phyloP scores from a whole-genome alignment of 768 basidiomycete species.

The Xerocomellus chrysenteron region DNA sequence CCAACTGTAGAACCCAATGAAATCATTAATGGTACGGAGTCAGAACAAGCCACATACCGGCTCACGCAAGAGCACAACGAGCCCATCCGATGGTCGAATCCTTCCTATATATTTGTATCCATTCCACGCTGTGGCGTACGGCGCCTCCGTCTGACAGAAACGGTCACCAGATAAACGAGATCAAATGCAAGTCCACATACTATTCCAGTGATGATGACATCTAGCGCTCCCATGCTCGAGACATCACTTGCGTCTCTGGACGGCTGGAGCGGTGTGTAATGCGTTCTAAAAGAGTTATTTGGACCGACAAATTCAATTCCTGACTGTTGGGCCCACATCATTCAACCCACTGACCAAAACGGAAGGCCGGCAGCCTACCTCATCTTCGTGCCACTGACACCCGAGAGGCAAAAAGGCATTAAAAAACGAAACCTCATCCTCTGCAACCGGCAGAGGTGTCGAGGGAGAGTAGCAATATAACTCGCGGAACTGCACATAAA shows the following conservation, averaged over 20 bases:
- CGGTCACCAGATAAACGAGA: neutral
- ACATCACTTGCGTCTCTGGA: constrained; percentile 13
- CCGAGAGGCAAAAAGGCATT: constrained; percentile 50
- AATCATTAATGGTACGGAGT: neutral
- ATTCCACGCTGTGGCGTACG: constrained; percentile 55
- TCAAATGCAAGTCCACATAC: constrained; percentile 31
- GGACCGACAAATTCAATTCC: constrained; percentile 34
- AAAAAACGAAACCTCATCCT: constrained; percentile 35
- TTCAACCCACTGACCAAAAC: neutral
- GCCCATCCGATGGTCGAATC: constrained; percentile 57
- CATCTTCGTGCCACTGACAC: constrained; percentile 34
- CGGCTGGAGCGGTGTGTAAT: constrained; percentile 38
- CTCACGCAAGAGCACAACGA: constrained; percentile 52
- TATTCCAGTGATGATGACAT: constrained; percentile 54
- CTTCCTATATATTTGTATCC: constrained; percentile 55
- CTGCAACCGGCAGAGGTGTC: constrained; percentile 34
- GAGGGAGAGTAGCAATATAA: constrained; percentile 41
- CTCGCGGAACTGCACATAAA: constrained; percentile 50
- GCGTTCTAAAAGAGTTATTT: constrained; percentile 35
- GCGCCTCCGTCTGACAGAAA: constrained; percentile 43
- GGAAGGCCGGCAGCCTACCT: constrained; percentile 16
- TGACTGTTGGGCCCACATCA: constrained; percentile 10
- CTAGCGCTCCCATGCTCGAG: constrained; percentile 29
- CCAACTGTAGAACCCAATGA: constrained; percentile 19
- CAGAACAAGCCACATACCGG: constrained; percentile 38